Evolutionary conservation across 2,329 filamentous ascomycete genomes (phyloP).

Genomic region (Cladosporium sp.): DNA sequence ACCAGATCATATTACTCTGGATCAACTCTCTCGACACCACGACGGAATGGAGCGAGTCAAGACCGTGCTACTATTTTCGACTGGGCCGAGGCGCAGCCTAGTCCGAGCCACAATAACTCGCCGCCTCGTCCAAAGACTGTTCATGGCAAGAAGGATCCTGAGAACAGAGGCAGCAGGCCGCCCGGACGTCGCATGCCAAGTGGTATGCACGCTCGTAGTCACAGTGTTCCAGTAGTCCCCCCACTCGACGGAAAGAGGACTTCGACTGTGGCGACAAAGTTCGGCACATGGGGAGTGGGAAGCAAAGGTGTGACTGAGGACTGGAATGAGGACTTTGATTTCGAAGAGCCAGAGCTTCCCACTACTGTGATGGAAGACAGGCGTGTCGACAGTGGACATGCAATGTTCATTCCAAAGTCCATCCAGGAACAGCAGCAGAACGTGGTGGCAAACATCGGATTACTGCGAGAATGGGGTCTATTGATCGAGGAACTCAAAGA

Average conservation of each 20-base stretch:
- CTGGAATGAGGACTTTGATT: conserved; percentile 89
- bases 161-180: conserved; percentile 68
- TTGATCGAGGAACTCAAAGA: conserved; percentile 82
- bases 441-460: conserved; percentile 79
- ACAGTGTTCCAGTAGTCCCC: conserved; percentile 72
- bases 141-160: conserved; percentile 72
- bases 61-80: conserved; percentile 68
- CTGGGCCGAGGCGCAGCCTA: conserved; percentile 67
- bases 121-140: conserved; percentile 71
- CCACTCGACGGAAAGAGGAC: conserved; percentile 58
- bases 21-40: conserved; percentile 40
- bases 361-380: conserved; percentile 42
- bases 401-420: conserved; percentile 73
- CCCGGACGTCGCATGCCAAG: conserved; percentile 67
- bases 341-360: conserved; percentile 51
- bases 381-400: conserved; percentile 46
- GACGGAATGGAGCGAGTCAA: conserved; percentile 39
- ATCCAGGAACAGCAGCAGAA: conserved; percentile 81
- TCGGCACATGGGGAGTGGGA: conserved; percentile 79
- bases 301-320: conserved; percentile 79
- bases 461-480: conserved; percentile 76
- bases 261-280: conserved; percentile 63
- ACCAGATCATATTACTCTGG: conserved; percentile 29
- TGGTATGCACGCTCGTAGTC: conserved; percentile 72
- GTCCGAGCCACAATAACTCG: conserved; percentile 64